Evolutionary conservation across 306 rosid species (phyloP), one percentile per base, ranked within the genome.

Genomic region (Gastrolobium villosum): DNA sequence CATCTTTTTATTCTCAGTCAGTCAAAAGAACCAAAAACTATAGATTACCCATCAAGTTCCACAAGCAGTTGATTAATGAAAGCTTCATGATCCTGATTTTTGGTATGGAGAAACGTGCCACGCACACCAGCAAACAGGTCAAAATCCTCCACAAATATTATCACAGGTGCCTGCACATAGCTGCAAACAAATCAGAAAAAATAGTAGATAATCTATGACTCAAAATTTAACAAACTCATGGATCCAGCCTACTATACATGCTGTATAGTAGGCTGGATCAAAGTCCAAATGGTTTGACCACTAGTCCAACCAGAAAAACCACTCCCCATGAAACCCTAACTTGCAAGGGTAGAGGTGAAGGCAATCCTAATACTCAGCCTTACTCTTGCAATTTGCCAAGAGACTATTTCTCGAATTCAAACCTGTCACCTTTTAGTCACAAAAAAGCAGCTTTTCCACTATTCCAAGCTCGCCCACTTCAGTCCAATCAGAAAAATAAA

Each of bases 121-220:
- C 99, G 99, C 30, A 92, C 97, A 65, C 99, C 99, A 87, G 99
- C 99, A 87, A 94, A 94, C 59, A 88, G 91, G 82, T 94, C 99
- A 69, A 94, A 94, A 88, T 94, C 99, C 89, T 94, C 99, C 83
- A 94, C 95, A 85, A 92, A 92, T 88, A 94, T 83, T 87, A 94
- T 94, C 60, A 94, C 99, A 74, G 97, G 99, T 55, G 99, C 95
- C 99, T 94, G 81, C 36, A 84, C 82, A 70, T 35, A 45, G 81
- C 75, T 67, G 53, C 65, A 55, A 69, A 70, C 80, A 72, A 81
- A 70, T 88, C 74, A 78, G 75, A 30, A 82, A 82, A 70, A 53
- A 72, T 55, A 40, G 55, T 37, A 65, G 10, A 76, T 70, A 61
- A 77, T 30, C 43, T 72, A 44, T 68, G 61, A 76, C 36, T 50